Percentiles rank a stretch among this genome's conserved stretches.
Evolutionary conservation across 1,139 yeast species (phyloP).

Genomic region (Insectozyma bohioensis): DNA sequence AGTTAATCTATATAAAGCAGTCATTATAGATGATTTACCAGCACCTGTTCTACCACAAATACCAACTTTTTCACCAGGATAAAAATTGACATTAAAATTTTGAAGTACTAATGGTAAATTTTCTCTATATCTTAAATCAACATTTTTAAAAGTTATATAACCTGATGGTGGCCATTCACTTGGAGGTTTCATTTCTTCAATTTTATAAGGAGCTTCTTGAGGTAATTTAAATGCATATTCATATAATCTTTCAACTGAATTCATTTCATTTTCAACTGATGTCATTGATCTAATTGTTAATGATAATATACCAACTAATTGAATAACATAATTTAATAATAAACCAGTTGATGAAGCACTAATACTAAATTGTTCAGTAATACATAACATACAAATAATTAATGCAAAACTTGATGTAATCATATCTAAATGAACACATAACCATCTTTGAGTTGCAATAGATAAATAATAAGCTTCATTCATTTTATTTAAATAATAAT

Average conservation of each 20-base stretch:
- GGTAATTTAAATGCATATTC: constrained; percentile 51
- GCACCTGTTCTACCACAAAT: constrained; percentile 93
- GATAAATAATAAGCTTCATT: constrained; percentile 45
- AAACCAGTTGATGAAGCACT: constrained; percentile 47
- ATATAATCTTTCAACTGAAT: constrained; percentile 46
- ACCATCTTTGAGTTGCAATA: constrained; percentile 48
- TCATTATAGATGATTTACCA: constrained; percentile 93
- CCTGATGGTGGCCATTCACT: constrained; percentile 84
- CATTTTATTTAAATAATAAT: constrained; percentile 36
- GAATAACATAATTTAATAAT: constrained; percentile 42
- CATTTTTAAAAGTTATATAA: constrained; percentile 67
- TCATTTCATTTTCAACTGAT: constrained; percentile 49
- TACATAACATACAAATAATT: constrained; percentile 40
- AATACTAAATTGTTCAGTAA: constrained; percentile 39
- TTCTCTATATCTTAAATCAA: constrained; percentile 83
- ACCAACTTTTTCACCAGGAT: constrained; percentile 82
- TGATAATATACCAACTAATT: constrained; percentile 44
- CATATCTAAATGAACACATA: constrained; percentile 41
- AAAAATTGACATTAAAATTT: constrained; percentile 73
- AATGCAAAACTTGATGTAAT: constrained; percentile 40
- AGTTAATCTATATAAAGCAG: constrained; percentile 86
- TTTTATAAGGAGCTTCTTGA: constrained; percentile 70
- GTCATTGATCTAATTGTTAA: constrained; percentile 45
- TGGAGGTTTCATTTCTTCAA: constrained; percentile 69
- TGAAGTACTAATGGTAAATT: constrained; percentile 86